Base-by-base conservation (phyloP, 331 rosid genomes). In the Quercus tomentella region DNA sequence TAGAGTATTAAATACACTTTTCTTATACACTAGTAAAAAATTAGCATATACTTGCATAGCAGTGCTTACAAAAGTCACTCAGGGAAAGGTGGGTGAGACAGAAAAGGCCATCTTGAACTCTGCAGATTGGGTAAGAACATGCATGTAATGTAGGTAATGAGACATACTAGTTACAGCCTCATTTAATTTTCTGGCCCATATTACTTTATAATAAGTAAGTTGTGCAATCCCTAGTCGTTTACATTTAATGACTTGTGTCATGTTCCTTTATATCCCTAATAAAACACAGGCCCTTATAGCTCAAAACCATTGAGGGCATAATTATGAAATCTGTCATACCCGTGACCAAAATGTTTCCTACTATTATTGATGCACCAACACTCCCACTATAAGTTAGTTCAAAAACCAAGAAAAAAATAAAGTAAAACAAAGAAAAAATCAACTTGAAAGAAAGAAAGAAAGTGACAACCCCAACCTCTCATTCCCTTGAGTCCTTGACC, bases 311-410 rank as follows among this genome's bases (percentile, higher is more conserved):
- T 49, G 54, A 49, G 60, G 4, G 20, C 0, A 71, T 62, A 82
- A 76, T 68, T 49, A 58, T 77, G 78, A 75, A 61, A 33, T n/a
- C 30, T 70, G 87, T 76, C 84, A 70, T 49, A 16, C 65, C 72
- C 79, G 49, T 70, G 74, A 70, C 66, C 71, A 33, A 51, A 51
- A 20, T 5, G 52, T 9, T 63, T 30, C 72, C 43, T 54, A 41
- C 22, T 10, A 10, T 62, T 82, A 41, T 43, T 37, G 71, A 21
- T 15, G 43, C 56, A 10, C 22, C 8, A 55, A 51, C 10, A 21
- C 20, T 25, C 61, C 37, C 8, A 35, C 9, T 7, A 23, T 22
- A 23, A 23, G 15, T 60, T 3, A 60, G 66, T 8, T 60, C 31
- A 8, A 23, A 60, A 23, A 22, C 17, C 28, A 60, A 26, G 66